A percentile compares a stretch with the other conserved stretches of the same genome.
Conservation (phyloP, 1,139 yeast species). For the Groenewaldozyma sp. region DNA sequence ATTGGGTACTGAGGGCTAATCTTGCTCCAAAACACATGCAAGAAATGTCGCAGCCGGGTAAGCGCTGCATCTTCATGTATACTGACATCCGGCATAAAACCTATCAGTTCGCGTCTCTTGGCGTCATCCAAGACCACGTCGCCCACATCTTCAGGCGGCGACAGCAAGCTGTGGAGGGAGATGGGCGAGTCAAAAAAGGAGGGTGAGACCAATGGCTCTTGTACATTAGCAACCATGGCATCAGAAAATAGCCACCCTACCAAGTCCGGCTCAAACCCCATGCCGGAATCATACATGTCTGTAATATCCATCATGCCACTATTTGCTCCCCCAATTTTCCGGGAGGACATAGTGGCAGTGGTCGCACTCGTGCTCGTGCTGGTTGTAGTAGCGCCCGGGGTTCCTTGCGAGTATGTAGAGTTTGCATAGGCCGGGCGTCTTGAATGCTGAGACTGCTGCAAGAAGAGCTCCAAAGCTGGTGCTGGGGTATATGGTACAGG, state of each 20-base stretch:
- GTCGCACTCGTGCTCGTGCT: conserved; percentile 3
- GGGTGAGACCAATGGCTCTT: conserved; percentile 26
- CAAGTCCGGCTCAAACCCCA: too few relatives aligned
- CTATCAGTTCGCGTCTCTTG: conserved; percentile 28
- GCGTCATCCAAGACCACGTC: conserved; percentile 21
- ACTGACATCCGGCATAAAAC: conserved; percentile 28
- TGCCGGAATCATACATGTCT: too few relatives aligned
- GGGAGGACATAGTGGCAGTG: background rate
- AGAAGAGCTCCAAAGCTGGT: background rate
- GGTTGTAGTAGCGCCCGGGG: conserved; percentile 1
- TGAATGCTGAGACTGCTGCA: too few relatives aligned
- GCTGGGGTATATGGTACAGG: background rate
- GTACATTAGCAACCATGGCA: conserved; percentile 22
- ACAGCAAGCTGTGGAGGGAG: conserved; percentile 31
- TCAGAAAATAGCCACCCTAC: conserved; percentile 32
- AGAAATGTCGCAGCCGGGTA: conserved; percentile 17
- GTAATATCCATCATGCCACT: conserved; percentile 7
- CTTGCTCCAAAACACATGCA: conserved; percentile 40
- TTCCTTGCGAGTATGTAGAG: background rate
- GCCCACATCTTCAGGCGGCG: conserved; percentile 28
- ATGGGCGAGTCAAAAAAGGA: conserved; percentile 29
- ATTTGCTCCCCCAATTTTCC: background rate
- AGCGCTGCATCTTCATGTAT: conserved; percentile 20
- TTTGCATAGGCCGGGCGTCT: too few relatives aligned
- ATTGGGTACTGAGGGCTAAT: conserved; percentile 58